Percentiles rank a stretch among this genome's conserved stretches.
Conservation (phyloP, 2,329 filamentous ascomycete genomes). For the Trichophyton simii region DNA sequence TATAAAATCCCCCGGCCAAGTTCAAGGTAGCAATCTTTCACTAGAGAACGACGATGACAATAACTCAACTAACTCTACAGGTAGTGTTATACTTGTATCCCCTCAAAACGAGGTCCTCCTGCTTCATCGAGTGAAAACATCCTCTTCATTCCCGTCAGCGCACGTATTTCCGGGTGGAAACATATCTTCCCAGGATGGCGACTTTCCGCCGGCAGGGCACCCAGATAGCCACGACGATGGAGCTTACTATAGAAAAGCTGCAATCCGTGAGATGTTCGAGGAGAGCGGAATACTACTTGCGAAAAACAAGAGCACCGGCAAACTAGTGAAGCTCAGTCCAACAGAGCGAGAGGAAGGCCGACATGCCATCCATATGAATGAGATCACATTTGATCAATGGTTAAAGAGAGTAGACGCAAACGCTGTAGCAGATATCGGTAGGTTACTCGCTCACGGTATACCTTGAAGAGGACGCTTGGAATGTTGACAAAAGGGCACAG, state of each 20-base stretch:
- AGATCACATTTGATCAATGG: conserved; percentile 56
- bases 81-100: conserved; percentile 71
- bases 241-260: conserved; percentile 62
- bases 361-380: conserved; percentile 53
- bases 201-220: conserved; percentile 38
- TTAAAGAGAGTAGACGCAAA: conserved; percentile 29
- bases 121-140: conserved; percentile 71
- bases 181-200: conserved; percentile 62
- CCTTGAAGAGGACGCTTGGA: not conserved
- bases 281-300: conserved; percentile 83
- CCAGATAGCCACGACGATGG: conserved; percentile 56
- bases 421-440: conserved; percentile 47
- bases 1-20: conserved; percentile 46
- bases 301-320: conserved; percentile 25
- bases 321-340: conserved; percentile 49
- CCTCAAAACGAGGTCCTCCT: conserved; percentile 77
- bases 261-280: conserved; percentile 85
- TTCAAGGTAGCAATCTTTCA: conserved; percentile 39
- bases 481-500: not conserved
- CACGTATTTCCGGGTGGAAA: conserved; percentile 93
- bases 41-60: not conserved
- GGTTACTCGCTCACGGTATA: conserved; percentile 8
- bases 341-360: conserved; percentile 53
- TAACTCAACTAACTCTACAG: not conserved
- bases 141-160: conserved; percentile 73